Evolutionary conservation across 140 eudicot genomes (phyloP), one percentile per base, ranked within the genome.

Genomic region (Erigeron philadelphicus): DNA sequence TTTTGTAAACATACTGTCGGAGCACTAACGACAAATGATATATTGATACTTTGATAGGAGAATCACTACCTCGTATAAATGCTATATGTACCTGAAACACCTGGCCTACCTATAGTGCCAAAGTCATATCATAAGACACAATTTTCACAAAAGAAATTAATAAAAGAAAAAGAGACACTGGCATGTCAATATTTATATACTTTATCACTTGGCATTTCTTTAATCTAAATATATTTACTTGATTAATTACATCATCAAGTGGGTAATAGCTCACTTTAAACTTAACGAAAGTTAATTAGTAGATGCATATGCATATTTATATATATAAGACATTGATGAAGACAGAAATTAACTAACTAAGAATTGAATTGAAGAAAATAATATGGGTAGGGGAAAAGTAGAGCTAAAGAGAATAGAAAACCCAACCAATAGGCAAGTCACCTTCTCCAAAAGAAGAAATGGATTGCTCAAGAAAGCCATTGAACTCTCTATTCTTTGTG

Each of bases 301-400:
- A 12, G 41, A 73, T 18, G 15, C 47, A 44, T 23, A 42, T 43
- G 43, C 15, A 70, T 25, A 43, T 21, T 21, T 21, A 21, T 72
- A 57, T 47, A 60, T 43, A 44, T 10, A 50, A 9, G 43, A 68
- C 21, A 16, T 21, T 19, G 54, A 50, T 52, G 76, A 70, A 61
- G 76, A 70, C 46, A 76, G 35, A 38, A 7, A n/a, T 11, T 13
- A 45, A 35, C 9, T 40, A 74, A 60, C 9, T 40, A 74, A 60
- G 68, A 13, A 57, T 15, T 60, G 41, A 44, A 53, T 1, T 4
- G 25, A 21, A 21, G 25, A 12, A 53, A 53, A 53, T 45, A 3
- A 2, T 2, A 87, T 87, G 95, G 95, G 95, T 54, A 78, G 95
- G 69, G 95, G 91, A 49, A 87, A 85, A 78, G 95, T 87, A 50